Evolutionary conservation across 169 alveolate genomes (phyloP).

Genomic region (Amoebophrya sp.): DNA sequence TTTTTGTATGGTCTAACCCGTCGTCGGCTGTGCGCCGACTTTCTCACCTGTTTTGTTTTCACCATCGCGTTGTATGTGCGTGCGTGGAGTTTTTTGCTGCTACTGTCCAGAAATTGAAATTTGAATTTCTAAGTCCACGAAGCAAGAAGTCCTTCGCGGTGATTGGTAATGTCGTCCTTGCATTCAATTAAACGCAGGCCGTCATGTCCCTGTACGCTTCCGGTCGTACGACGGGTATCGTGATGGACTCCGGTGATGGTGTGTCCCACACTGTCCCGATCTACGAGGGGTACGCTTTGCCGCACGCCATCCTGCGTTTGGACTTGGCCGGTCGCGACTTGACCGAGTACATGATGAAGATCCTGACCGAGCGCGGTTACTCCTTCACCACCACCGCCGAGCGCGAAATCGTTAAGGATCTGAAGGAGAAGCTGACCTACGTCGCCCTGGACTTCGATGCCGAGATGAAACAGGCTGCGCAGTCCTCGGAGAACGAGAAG

Average conservation of each 20-base stretch:
- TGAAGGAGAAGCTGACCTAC: slow-evolving; percentile 93
- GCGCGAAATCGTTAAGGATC: slow-evolving; percentile 90
- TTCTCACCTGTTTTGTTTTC: too few relatives aligned
- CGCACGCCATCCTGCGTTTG: slow-evolving; percentile 79
- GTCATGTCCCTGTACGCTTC: slow-evolving; percentile 87
- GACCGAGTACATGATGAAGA: slow-evolving; percentile 83
- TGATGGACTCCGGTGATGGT: slow-evolving; percentile 97
- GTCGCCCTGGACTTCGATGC: slow-evolving; percentile 83
- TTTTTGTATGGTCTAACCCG: too few relatives aligned
- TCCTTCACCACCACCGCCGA: slow-evolving; percentile 90
- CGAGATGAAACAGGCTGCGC: slow-evolving; percentile 76
- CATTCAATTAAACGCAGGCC: too few relatives aligned
- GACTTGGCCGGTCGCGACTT: slow-evolving; percentile 95
- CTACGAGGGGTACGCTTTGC: slow-evolving; percentile 82
- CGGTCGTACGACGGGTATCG: slow-evolving; percentile 97
- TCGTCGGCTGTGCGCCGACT: too few relatives aligned
- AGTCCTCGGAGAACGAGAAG: slow-evolving; percentile 76
- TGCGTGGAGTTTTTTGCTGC: too few relatives aligned
- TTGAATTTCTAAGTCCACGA: too few relatives aligned
- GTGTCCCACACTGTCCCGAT: slow-evolving; percentile 96
- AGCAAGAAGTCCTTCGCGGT: too few relatives aligned
- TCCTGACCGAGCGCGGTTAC: slow-evolving; percentile 86
- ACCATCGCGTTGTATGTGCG: too few relatives aligned
- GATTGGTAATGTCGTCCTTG: too few relatives aligned
- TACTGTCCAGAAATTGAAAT: too few relatives aligned